These are phyloP conservation scores for Eucalyptus sp. DNA, from an alignment of 345 rosid species.

Conservation along the genomic window DNA sequence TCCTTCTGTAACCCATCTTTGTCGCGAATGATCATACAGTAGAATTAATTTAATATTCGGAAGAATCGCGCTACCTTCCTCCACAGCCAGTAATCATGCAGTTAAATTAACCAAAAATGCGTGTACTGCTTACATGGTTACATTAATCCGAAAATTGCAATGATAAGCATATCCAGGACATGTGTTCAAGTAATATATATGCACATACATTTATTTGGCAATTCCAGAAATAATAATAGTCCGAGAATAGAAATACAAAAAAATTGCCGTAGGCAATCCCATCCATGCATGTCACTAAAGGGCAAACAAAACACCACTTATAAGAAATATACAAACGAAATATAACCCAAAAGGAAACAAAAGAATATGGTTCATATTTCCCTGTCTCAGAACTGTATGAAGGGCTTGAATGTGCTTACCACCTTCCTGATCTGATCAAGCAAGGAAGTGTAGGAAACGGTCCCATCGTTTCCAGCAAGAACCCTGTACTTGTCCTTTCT, in stretches of 20 bases:
- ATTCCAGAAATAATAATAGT: not conserved
- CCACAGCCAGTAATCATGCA: not conserved
- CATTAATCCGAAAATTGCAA: not conserved
- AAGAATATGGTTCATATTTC: not conserved
- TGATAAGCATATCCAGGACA: not conserved
- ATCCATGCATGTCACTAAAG: not conserved
- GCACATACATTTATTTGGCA: not conserved
- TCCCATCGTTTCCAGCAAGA: conserved; percentile 76
- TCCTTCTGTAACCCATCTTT: not conserved
- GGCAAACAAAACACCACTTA: not conserved
- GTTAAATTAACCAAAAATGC: not conserved
- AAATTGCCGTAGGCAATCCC: not conserved
- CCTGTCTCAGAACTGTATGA: not conserved
- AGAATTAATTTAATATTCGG: not conserved
- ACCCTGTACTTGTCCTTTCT: conserved; percentile 50
- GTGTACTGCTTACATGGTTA: not conserved
- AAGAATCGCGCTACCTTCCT: not conserved
- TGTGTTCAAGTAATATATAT: not conserved
- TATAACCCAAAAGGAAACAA: not conserved
- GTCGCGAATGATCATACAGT: not conserved
- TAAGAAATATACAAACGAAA: not conserved
- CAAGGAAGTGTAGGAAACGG: conserved; percentile 44
- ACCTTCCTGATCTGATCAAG: conserved; percentile 45
- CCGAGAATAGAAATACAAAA: not conserved
- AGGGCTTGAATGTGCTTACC: conserved; percentile 55